phyloP scores from a whole-genome alignment of 495 filamentous ascomycete species.

The Glonium stellatum region DNA sequence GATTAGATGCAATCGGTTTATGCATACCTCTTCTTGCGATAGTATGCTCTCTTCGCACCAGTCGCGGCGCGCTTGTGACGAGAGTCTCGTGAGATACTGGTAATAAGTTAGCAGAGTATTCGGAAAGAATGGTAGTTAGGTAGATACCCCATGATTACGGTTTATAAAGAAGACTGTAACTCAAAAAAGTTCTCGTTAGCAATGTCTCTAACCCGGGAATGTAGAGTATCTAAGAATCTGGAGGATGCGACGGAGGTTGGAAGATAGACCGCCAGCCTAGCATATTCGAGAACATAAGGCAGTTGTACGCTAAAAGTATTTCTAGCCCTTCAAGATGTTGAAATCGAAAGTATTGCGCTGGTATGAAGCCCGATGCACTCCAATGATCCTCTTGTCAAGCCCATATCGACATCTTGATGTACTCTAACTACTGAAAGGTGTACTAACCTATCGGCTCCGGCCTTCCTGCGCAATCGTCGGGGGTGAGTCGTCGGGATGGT shows the following conservation, averaged over 20 bases:
- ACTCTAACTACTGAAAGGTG: background rate
- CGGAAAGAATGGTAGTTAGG: conserved; percentile 2
- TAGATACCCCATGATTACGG: conserved; percentile 72
- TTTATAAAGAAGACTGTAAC: conserved; percentile 47
- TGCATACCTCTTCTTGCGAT: conserved; percentile 77
- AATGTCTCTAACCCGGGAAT: background rate
- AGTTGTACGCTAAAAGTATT: no score
- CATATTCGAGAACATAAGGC: no score
- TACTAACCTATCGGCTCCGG: conserved; percentile 11
- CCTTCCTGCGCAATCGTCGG: conserved; percentile 16
- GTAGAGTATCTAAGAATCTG: background rate
- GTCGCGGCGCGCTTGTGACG: conserved; percentile 98
- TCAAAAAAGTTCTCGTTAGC: conserved; percentile 13
- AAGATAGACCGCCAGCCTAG: background rate
- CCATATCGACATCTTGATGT: background rate
- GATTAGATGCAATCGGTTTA: conserved; percentile 37
- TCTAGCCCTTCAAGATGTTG: no score
- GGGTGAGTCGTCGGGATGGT: conserved; percentile 11
- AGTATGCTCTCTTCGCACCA: conserved; percentile 91
- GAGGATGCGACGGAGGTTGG: background rate
- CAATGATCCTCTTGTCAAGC: background rate
- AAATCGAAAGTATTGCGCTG: background rate
- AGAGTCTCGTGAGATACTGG: conserved; percentile 91
- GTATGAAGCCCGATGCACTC: background rate
- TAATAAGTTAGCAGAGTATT: conserved; percentile 23